Base-by-base conservation (phyloP, 1,284 basidiomycete genomes). In the Mycena sp. region DNA sequence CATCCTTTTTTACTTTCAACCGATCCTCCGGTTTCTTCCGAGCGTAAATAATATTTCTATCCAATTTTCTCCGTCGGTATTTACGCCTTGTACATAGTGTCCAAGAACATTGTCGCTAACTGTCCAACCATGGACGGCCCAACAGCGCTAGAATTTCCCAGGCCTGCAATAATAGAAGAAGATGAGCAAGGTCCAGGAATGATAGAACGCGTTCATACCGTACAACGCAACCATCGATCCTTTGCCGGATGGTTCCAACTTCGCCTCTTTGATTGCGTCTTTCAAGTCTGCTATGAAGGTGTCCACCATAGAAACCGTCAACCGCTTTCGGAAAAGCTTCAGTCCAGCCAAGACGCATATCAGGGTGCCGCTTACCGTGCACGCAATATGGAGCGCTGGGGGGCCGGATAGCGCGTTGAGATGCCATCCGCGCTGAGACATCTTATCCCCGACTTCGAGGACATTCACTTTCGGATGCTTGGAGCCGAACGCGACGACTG, bases 311-410 rank as follows among this genome's bases (percentile, higher is more conserved):
- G 88, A 82, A 12, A 96, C 84, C 45, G 93, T 97, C 68, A 96
- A 77, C 10, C 88, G 85, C 91, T 93, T 68, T 55, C 40, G 49
- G 53, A 25, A 53, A 54, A 51, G 52, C 51, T 26, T 49, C 38
- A 55, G 21, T 44, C 25, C 16, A 53, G 45, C 48, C 23, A 53
- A 38, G 43, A 17, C 19, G 37, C 40, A 38, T 45, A 56, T 9
- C 46, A 19, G 6, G 19, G 37, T 16, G 80, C 19, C 26, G 95
- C 91, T 72, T 71, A 96, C 93, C 65, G 97, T 99, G 75, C 92
- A 93, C 28, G 96, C 96, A 70, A 99, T 94, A 77, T 99, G 98
- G 46, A 99, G 83, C 12, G 90, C 96, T 6, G 93, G 83, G 1
- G 95, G 94, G 29, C 88, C 84, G 48, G 82, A 84, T 56, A 99